phyloP scores from a whole-genome alignment of 1,284 basidiomycete species.

The Clitocybe nebularis region DNA sequence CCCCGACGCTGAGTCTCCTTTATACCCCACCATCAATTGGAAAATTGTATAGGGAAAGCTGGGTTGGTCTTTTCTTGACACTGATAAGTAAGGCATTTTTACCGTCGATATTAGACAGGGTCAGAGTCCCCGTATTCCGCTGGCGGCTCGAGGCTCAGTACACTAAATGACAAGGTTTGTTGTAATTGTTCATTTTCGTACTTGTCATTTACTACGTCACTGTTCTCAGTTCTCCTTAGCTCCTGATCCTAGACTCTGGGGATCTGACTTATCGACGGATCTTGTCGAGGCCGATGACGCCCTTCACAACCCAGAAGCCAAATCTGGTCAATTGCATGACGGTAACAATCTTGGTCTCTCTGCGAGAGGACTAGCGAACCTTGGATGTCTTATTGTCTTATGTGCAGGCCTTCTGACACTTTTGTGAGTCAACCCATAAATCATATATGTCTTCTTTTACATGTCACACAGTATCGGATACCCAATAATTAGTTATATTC shows the following conservation, averaged over 20 bases:
- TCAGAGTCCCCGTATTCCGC: conserved; percentile 37
- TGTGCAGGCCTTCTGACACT: conserved; percentile 43
- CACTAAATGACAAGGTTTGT: conserved; percentile 35
- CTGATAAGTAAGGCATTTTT: background rate
- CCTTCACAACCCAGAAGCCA: conserved; percentile 49
- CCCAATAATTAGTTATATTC: conserved; percentile 50
- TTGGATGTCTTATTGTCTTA: conserved; percentile 61
- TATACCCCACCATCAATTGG: conserved; percentile 19
- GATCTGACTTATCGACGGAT: conserved; percentile 43
- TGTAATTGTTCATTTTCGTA: conserved; percentile 1
- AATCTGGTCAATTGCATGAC: conserved; percentile 20
- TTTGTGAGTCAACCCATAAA: conserved; percentile 39
- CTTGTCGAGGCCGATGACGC: conserved; percentile 50
- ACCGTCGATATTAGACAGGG: conserved; percentile 24
- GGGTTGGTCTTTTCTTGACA: conserved; percentile 22
- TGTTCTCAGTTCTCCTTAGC: conserved; percentile 43
- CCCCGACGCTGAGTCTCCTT: conserved; percentile 14
- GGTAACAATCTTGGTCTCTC: conserved; percentile 34
- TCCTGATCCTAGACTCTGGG: conserved; percentile 52
- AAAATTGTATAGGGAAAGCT: conserved; percentile 34
- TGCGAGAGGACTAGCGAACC: conserved; percentile 53
- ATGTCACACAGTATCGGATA: conserved; percentile 41
- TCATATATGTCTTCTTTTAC: background rate
- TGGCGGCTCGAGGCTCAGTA: conserved; percentile 32
- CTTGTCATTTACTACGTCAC: conserved; percentile 4